phyloP scores from a whole-genome alignment of 441 rosid species.

The Dalechampia spathulata region DNA sequence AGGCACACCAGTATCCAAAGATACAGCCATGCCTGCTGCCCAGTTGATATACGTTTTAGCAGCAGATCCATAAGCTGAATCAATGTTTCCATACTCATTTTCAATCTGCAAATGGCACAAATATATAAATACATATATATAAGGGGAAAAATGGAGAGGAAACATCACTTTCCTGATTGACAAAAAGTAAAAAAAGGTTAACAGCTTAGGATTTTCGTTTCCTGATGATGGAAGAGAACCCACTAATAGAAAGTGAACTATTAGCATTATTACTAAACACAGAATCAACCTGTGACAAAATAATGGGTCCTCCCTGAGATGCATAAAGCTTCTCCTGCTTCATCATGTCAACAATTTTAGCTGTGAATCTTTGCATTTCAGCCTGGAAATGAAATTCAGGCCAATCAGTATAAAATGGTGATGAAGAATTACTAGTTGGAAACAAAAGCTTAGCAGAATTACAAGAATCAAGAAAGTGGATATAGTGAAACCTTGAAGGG shows the following conservation, averaged over 20 bases:
- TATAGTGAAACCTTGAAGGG: slow-evolving; percentile 58
- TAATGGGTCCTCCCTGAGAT: slow-evolving; percentile 92
- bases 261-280: slow-evolving; percentile 1
- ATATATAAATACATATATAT: not conserved
- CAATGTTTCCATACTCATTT: slow-evolving; percentile 81
- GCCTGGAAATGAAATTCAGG: slow-evolving; percentile 30
- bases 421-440: not conserved
- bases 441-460: not conserved
- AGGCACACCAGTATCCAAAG: slow-evolving; percentile 58
- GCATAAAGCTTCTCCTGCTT: slow-evolving; percentile 68
- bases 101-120: slow-evolving; percentile 52
- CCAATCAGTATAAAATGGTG: not conserved
- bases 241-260: slow-evolving; percentile 3
- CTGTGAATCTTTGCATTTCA: slow-evolving; percentile 61
- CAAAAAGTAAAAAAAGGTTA: slow-evolving; percentile 11
- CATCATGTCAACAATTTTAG: slow-evolving; percentile 54
- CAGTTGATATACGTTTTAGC: slow-evolving; percentile 71
- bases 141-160: not conserved
- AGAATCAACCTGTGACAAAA: slow-evolving; percentile 64
- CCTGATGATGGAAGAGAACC: slow-evolving; percentile 17
- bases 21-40: slow-evolving; percentile 64
- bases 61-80: slow-evolving; percentile 50
- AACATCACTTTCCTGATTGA: slow-evolving; percentile 1
- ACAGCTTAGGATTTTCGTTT: slow-evolving; percentile 13
- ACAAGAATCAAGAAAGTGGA: not conserved